Evolutionary conservation across 495 filamentous ascomycete species (phyloP).

Genomic region (Xylaria castorea): DNA sequence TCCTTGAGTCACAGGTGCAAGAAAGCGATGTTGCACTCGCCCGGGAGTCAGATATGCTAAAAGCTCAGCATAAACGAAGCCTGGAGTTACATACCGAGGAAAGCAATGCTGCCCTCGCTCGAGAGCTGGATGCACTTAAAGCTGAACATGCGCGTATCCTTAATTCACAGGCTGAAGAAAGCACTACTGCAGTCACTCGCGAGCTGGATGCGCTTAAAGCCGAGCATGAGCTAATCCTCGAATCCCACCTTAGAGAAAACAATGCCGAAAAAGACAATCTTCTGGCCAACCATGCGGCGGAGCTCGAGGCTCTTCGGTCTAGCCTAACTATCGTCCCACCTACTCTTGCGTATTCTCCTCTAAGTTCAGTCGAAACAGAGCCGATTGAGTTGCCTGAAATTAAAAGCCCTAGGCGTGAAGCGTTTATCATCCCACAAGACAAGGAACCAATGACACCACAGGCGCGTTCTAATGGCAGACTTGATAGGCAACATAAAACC

Average conservation of each 20-base stretch:
- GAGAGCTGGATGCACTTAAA: constrained; percentile 34
- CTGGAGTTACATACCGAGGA: constrained; percentile 28
- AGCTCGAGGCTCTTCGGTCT: constrained; percentile 37
- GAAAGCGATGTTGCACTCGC: constrained; percentile 27
- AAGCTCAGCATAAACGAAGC: constrained; percentile 19
- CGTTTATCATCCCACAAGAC: constrained; percentile 55
- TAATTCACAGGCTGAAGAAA: constrained; percentile 24
- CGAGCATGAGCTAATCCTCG: constrained; percentile 30
- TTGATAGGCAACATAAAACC: constrained; percentile 52
- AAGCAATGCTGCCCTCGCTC: constrained; percentile 25
- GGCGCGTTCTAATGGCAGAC: constrained; percentile 41
- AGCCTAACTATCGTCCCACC: constrained; percentile 29
- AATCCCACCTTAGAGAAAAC: constrained; percentile 27
- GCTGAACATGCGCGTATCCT: constrained; percentile 28
- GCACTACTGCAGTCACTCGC: constrained; percentile 23
- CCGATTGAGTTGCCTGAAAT: constrained; percentile 49
- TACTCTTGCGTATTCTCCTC: constrained; percentile 54
- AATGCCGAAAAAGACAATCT: constrained; percentile 34
- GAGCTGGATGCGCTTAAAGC: constrained; percentile 33
- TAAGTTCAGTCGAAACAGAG: constrained; percentile 57
- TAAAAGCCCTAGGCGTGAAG: constrained; percentile 55
- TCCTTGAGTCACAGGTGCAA: constrained; percentile 17
- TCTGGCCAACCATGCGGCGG: constrained; percentile 31
- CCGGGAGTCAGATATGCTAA: constrained; percentile 26
- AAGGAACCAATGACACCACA: constrained; percentile 35